Evolutionary conservation across 768 basidiomycete genomes (phyloP), one percentile per base, ranked within the genome.

Genomic region (Rhizopogon vesiculosus): DNA sequence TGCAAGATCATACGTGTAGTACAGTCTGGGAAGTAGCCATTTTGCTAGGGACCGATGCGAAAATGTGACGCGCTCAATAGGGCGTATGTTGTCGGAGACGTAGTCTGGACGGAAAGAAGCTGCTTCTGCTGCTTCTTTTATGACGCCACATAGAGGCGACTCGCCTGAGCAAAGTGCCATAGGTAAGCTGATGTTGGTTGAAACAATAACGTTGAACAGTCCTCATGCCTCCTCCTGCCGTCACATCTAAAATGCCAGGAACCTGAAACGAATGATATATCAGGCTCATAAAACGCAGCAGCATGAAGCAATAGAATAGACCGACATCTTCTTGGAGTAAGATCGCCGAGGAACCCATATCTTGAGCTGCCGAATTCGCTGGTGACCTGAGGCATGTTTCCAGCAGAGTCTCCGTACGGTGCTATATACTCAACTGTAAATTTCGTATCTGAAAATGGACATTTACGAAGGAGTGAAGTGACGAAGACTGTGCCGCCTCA

Each of bases 21-120:
- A 78, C 18, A 76, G 62, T 19, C 75, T 75, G 5, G 78, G 78
- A n/a, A 78, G 61, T 16, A 77, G 66, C 75, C 75, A 78, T 41
- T 68, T 68, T 16, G 69, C 62, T 7, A 74, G 75, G 0, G 76
- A 77, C 16, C 74, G 77, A 54, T 77, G 75, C 51, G 68, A 69
- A 61, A 66, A 78, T 19, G 72, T 69, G 18, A 78, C 61, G 45
- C 72, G 66, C 18, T 77, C 77, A 7, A 68, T 70, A 4, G 71
- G 62, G 10, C 68, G 69, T 25, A 67, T 65, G 55, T 66, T 59
- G 16, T 63, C 51, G 55, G 48, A 60, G 49, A 78, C 69, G 56
- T 74, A 76, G 45, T 68, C 65, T 8, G 61, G 55, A 48, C 75
- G 69, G 25, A 78, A 69, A 22, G 71, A 69, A 7, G 78, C 78